Evolutionary conservation across 2,329 filamentous ascomycete species (phyloP).

Genomic region (Pseudopyricularia cyperi): DNA sequence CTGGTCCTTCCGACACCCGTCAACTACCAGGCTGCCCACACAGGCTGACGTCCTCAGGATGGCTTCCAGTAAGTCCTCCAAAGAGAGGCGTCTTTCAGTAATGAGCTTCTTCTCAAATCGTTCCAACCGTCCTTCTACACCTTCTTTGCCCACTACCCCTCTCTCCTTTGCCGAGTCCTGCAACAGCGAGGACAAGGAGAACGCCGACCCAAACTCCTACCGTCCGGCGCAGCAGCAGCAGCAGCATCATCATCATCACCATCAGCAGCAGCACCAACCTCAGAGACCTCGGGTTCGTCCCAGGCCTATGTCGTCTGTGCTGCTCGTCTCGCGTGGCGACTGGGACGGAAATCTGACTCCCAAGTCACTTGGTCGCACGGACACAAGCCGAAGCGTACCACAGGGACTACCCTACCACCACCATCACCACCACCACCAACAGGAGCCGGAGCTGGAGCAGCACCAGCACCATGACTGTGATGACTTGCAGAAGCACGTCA

Average conservation of each 20-base stretch:
- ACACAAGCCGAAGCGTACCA: background rate
- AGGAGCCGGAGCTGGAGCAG: background rate
- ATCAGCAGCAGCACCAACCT: background rate
- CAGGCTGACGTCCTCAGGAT: background rate
- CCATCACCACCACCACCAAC: too few relatives aligned
- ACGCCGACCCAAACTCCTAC: background rate
- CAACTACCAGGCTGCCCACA: background rate
- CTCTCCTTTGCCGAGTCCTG: background rate
- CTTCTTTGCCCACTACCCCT: background rate
- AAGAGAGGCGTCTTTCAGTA: background rate
- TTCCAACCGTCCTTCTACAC: background rate
- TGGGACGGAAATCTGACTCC: background rate
- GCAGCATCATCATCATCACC: background rate
- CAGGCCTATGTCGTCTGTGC: background rate
- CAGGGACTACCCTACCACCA: background rate
- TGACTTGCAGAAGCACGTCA: background rate
- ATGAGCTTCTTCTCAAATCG: slow-evolving; percentile 1
- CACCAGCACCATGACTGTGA: background rate
- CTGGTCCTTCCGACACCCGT: background rate
- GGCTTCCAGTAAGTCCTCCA: slow-evolving; percentile 3
- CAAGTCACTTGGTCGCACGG: background rate
- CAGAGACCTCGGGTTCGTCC: background rate
- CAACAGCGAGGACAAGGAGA: background rate
- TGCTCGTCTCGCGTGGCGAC: background rate
- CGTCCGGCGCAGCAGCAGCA: background rate